These are phyloP conservation scores for Discostella stelligera DNA, from an alignment of 352 stramenopile genomes.

Conservation along the genomic window DNA sequence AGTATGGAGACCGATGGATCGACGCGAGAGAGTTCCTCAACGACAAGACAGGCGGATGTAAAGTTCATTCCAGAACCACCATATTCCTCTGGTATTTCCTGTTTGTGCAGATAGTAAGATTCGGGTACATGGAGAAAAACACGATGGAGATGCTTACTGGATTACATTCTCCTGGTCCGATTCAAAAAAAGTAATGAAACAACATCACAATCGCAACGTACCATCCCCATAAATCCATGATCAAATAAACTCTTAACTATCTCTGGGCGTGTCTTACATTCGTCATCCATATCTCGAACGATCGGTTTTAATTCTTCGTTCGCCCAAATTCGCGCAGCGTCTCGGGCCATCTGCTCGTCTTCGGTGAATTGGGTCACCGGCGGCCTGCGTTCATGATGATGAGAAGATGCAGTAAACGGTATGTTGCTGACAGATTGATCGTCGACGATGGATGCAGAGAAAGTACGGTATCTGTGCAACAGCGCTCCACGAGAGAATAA, in stretches of 20 bases:
- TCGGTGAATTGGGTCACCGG: conserved; percentile 73
- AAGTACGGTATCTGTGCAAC: neutral
- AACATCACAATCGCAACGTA: conserved; percentile 13
- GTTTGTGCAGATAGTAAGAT: neutral
- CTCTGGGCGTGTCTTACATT: conserved; percentile 87
- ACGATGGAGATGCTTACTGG: neutral
- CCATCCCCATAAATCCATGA: conserved; percentile 91
- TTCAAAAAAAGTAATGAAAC: neutral
- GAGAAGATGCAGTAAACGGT: neutral
- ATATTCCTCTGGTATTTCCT: conserved; percentile 90
- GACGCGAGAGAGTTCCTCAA: conserved; percentile 95
- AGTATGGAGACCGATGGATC: conserved; percentile 93
- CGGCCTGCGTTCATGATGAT: conserved; percentile 4
- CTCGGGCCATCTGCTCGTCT: conserved; percentile 70
- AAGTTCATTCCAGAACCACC: conserved; percentile 92
- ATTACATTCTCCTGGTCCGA: neutral
- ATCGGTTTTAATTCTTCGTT: conserved; percentile 77
- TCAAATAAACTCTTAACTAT: conserved; percentile 92
- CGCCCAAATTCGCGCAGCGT: conserved; percentile 63
- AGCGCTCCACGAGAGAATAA: neutral
- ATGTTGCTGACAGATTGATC: neutral
- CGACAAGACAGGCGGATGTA: conserved; percentile 91
- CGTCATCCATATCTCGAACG: conserved; percentile 91
- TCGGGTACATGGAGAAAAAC: neutral
- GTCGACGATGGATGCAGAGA: conserved; percentile 10